Base-by-base conservation (phyloP, 176 grass and related monocot species). In the Musa troglodytarum region DNA sequence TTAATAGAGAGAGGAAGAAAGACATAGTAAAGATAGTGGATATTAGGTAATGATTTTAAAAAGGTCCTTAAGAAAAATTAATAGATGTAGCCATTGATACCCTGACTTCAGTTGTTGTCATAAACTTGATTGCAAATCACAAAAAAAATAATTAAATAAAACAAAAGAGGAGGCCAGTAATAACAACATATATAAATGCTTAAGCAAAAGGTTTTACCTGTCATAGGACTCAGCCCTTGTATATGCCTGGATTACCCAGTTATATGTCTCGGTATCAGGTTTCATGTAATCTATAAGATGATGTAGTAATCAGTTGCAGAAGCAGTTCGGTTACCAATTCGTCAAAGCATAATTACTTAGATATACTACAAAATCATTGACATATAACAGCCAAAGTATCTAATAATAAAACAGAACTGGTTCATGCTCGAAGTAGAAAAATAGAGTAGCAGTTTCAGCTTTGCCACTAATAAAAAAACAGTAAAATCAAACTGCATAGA, bases 221-320 rank as follows among this genome's bases (percentile, higher is more conserved):
- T 97, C 94, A 85, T 97, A 90, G 21, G 90, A 88, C 0, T 83
- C 81, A 49, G 94, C 94, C 79, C 94, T 93, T 75, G 94, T 93
- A 84, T 88, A 97, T 83, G 94, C 94, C 73, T 97, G 90, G 81
- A 97, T 97, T 49, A 93, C 90, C 87, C 87, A 97, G 77, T 97
- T 97, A 85, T 93, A 97, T 43, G 85, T 88, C 54, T 93, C 90
- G 6, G 94, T 93, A 87, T 97, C 82, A 57, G 94, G 94, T 83
- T 90, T 97, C 94, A 97, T 97, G 73, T 81, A 90, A 77, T 89
- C 94, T 97, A 81, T 62, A 86, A 92, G 56, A 61, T 54, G 7
- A 56, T 15, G 13, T 10, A 74, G 23, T 17, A 51, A 70, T 70
- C 49, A 70, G 68, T 15, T 50, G 68, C 43, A 70, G 49, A 50